Percentiles rank a stretch among this genome's conserved stretches.
Conservation (phyloP, 495 filamentous ascomycete genomes). For the Penicillium cinerascens region DNA sequence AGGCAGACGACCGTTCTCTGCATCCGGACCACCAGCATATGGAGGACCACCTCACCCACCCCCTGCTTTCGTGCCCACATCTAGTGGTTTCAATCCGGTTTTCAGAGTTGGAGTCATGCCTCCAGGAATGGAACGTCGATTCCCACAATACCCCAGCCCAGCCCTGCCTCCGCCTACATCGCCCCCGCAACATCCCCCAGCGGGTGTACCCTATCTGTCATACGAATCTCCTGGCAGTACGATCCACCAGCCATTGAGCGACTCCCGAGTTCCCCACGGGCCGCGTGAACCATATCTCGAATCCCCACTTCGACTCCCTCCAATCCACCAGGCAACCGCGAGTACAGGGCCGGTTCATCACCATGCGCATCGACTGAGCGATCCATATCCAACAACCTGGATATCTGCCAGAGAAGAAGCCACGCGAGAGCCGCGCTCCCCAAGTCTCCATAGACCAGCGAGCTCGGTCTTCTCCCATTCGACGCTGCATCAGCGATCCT, state of each 20-base stretch:
- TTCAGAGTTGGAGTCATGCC: conserved; percentile 25
- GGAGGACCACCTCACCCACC: conserved; percentile 26
- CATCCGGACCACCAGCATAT: conserved; percentile 32
- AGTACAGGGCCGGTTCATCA: conserved; percentile 17
- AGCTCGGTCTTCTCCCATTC: conserved; percentile 31
- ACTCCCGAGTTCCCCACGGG: conserved; percentile 26
- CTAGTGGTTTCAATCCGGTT: conserved; percentile 29
- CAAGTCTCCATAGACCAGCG: conserved; percentile 20
- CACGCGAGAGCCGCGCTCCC: conserved; percentile 20
- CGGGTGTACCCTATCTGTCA: conserved; percentile 24
- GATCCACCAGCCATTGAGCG: conserved; percentile 26
- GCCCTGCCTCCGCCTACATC: conserved; percentile 33
- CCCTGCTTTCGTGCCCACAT: conserved; percentile 26
- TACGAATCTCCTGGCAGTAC: conserved; percentile 27
- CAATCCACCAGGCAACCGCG: conserved; percentile 37
- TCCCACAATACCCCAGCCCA: conserved; percentile 27
- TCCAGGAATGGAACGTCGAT: conserved; percentile 30
- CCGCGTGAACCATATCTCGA: conserved; percentile 34
- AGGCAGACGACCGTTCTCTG: conserved; percentile 38
- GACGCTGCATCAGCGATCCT: conserved; percentile 19
- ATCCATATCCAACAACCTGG: conserved; percentile 37
- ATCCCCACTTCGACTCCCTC: conserved; percentile 42
- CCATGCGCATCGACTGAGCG: conserved; percentile 38
- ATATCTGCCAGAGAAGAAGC: conserved; percentile 24
- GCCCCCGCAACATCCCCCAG: conserved; percentile 34